phyloP scores from a whole-genome alignment of 148 eudicot species.

The Nyssa sinensis region DNA sequence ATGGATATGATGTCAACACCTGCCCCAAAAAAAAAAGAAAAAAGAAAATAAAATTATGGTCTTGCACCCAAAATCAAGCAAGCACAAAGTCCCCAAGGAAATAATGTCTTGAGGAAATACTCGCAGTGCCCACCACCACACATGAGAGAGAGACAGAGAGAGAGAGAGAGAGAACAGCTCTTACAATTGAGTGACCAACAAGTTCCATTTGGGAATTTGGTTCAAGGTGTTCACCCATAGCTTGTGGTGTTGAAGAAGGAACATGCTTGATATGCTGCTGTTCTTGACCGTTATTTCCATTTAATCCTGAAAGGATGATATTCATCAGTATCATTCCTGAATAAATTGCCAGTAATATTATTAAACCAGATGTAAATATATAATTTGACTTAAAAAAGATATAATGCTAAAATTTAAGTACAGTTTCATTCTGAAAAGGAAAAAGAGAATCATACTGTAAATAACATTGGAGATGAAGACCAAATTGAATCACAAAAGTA shows the following conservation, averaged over 20 bases:
- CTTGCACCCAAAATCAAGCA: slow-evolving; percentile 1
- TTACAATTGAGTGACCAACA: slow-evolving; percentile 70
- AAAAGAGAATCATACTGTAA: no score
- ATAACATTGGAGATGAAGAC: no score
- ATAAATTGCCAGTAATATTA: not conserved
- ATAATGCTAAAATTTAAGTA: no score
- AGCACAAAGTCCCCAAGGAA: not conserved
- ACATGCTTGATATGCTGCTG: slow-evolving; percentile 41
- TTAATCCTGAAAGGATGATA: slow-evolving; percentile 30
- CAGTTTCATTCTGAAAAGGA: no score
- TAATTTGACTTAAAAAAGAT: not conserved
- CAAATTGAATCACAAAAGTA: no score
- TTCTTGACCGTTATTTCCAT: slow-evolving; percentile 39
- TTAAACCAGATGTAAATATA: not conserved
- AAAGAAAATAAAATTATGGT: not conserved
- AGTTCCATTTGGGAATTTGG: slow-evolving; percentile 59
- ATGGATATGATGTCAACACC: slow-evolving; percentile 64
- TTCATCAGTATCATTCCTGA: slow-evolving; percentile 10
- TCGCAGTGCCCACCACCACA: not conserved
- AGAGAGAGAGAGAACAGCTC: slow-evolving; percentile 15
- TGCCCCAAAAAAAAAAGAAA: slow-evolving; percentile 14
- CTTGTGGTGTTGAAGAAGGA: slow-evolving; percentile 27
- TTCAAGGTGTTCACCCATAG: slow-evolving; percentile 29
- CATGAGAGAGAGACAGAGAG: not conserved
- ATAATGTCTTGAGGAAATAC: not conserved